Evolutionary conservation across 2,329 filamentous ascomycete species (phyloP).

Genomic region (Trichoderma lentiforme): DNA sequence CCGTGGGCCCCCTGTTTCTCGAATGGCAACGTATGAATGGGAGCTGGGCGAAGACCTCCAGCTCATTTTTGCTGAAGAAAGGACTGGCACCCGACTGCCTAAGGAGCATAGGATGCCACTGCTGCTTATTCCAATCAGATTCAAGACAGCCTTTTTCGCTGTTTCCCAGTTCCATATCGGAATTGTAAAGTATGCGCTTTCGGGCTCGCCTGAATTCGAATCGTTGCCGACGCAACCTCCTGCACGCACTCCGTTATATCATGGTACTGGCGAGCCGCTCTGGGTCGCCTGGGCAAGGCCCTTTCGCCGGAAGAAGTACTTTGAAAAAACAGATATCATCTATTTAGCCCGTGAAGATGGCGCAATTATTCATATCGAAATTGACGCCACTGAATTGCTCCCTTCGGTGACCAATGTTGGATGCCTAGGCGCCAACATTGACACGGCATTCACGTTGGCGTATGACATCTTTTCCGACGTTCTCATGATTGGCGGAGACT

Average conservation of each 20-base stretch:
- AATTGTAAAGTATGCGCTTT: constrained; percentile 53
- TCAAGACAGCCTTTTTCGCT: constrained; percentile 67
- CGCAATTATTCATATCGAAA: constrained; percentile 68
- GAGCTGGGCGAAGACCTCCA: constrained; percentile 48
- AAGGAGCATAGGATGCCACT: constrained; percentile 58
- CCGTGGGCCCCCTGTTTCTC: constrained; percentile 35
- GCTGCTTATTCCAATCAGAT: constrained; percentile 68
- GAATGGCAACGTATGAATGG: constrained; percentile 61
- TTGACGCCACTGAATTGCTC: constrained; percentile 55
- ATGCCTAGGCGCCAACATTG: constrained; percentile 67
- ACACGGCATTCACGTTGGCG: constrained; percentile 77
- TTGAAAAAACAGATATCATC: constrained; percentile 68
- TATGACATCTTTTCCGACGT: constrained; percentile 68
- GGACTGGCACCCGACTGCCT: constrained; percentile 49
- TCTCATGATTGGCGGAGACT: constrained; percentile 75
- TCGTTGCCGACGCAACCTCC: constrained; percentile 41
- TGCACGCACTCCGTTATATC: constrained; percentile 43
- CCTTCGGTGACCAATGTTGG: constrained; percentile 58
- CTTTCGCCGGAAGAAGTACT: constrained; percentile 61
- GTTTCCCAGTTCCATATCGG: constrained; percentile 60
- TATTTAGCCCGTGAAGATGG: constrained; percentile 90
- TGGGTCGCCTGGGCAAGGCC: constrained; percentile 88
- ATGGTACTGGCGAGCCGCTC: constrained; percentile 51
- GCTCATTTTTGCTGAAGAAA: constrained; percentile 44
- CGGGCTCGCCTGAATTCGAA: constrained; percentile 48